phyloP scores from a whole-genome alignment of 176 grass and related monocot species.

The sorghum (Sorghum bicolor) region DNA sequence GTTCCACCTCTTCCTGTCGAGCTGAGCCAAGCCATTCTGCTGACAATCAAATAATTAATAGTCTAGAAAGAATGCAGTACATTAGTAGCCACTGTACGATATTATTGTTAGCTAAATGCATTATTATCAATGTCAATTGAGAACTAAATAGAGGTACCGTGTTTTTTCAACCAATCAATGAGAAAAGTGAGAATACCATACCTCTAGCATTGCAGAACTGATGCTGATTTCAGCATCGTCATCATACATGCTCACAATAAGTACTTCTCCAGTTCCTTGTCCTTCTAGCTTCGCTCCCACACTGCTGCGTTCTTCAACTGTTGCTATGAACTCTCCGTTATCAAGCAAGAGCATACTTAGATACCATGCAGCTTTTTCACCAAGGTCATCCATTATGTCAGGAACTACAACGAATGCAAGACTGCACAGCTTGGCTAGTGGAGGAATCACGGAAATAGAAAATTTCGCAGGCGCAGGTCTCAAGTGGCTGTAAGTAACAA shows the following conservation, averaged over 20 bases:
- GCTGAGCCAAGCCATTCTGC: neutral
- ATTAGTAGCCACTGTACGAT: neutral
- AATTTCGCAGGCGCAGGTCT: conserved; percentile 30
- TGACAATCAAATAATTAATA: neutral
- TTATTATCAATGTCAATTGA: neutral
- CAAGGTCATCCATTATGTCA: conserved; percentile 42
- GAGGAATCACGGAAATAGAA: conserved; percentile 32
- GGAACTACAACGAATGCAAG: conserved; percentile 58
- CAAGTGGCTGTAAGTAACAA: conserved; percentile 46
- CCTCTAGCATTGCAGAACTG: neutral
- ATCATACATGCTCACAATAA: neutral
- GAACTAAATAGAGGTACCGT: neutral
- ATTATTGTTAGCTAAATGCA: neutral
- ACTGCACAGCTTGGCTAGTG: conserved; percentile 45
- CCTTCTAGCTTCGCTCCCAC: conserved; percentile 43
- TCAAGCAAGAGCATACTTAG: conserved; percentile 40
- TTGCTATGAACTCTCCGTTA: conserved; percentile 45
- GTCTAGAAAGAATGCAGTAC: neutral
- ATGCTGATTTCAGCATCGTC: neutral
- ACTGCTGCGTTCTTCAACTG: conserved; percentile 46
- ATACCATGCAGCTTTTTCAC: conserved; percentile 45
- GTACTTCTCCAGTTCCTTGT: conserved; percentile 37
- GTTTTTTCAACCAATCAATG: neutral
- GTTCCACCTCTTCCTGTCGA: neutral
- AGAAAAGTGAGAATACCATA: neutral